These are phyloP conservation scores for Acanthamoeba sp. DNA, from an alignment of 208 protist species.

Conservation along the genomic window DNA sequence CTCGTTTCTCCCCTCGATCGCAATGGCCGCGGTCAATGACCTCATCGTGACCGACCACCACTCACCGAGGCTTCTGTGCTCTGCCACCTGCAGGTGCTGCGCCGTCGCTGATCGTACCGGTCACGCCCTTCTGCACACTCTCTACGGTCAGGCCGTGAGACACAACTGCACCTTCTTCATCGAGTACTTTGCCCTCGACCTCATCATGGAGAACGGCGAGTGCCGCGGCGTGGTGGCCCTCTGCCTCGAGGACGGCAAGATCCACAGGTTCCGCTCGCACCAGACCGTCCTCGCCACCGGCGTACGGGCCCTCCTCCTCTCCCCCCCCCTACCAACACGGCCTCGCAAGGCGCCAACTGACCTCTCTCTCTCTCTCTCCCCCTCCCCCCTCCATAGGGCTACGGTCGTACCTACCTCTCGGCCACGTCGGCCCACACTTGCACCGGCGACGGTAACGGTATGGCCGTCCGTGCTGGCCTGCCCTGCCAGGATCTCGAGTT, in stretches of 20 bases:
- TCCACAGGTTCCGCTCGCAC: constrained; percentile 98
- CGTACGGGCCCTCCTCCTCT: constrained; percentile 75
- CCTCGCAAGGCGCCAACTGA: no score
- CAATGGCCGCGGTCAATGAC: no score
- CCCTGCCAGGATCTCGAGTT: constrained; percentile 99
- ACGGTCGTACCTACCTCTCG: constrained; percentile 97
- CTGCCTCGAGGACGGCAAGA: constrained; percentile 98
- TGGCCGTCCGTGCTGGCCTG: constrained; percentile 98
- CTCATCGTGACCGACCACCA: no score
- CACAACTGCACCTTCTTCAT: constrained; percentile 99
- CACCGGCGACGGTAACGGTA: constrained; percentile 99
- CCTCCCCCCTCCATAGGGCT: no score
- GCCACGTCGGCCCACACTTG: constrained; percentile 99
- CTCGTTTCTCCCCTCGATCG: no score
- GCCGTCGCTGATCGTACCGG: constrained; percentile 99
- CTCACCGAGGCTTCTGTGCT: no score
- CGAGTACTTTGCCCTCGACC: constrained; percentile 99
- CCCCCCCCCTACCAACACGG: no score
- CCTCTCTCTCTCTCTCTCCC: no score
- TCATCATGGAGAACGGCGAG: constrained; percentile 97
- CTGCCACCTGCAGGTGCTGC: no score
- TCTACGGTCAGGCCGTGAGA: constrained; percentile 96
- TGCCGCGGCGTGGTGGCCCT: constrained; percentile 97
- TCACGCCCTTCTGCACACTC: constrained; percentile 99
- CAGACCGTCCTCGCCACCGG: constrained; percentile 98